A percentile compares a stretch with the other conserved stretches of the same genome.
Evolutionary conservation across 2,329 filamentous ascomycete genomes (phyloP).

Genomic region (Aureobasidium sp.): DNA sequence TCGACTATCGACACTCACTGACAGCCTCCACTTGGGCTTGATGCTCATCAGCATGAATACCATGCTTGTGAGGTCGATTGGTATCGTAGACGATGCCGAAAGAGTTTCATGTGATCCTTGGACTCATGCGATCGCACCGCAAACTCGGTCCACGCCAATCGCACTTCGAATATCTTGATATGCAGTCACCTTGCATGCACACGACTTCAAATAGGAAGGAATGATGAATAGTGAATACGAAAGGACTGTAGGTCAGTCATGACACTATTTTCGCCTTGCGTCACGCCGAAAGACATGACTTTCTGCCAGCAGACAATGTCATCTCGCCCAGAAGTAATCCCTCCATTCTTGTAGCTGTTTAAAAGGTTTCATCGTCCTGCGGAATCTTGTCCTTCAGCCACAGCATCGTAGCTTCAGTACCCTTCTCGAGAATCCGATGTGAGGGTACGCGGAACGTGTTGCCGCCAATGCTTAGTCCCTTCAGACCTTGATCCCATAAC

Average conservation of each 20-base stretch:
- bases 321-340: not conserved
- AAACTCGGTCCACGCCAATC: not conserved
- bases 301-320: slow-evolving; percentile 12
- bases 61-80: not conserved
- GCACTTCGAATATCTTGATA: not conserved
- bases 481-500: slow-evolving; percentile 59
- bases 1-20: not conserved
- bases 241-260: not conserved
- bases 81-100: no score
- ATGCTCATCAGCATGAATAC: not conserved
- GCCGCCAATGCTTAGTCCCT: slow-evolving; percentile 67
- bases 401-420: slow-evolving; percentile 74
- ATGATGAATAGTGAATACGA: not conserved
- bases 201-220: not conserved
- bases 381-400: slow-evolving; percentile 76
- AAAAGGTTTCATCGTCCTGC: slow-evolving; percentile 16
- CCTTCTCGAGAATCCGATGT: slow-evolving; percentile 75
- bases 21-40: not conserved
- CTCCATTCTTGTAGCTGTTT: not conserved
- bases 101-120: no score
- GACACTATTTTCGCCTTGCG: not conserved
- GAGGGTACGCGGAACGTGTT: slow-evolving; percentile 85
- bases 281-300: not conserved
- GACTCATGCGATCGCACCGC: no score
- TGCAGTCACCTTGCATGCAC: not conserved